These are phyloP conservation scores for Xanthoceras sorbifolium DNA, from an alignment of 345 rosid genomes.

Conservation along the genomic window DNA sequence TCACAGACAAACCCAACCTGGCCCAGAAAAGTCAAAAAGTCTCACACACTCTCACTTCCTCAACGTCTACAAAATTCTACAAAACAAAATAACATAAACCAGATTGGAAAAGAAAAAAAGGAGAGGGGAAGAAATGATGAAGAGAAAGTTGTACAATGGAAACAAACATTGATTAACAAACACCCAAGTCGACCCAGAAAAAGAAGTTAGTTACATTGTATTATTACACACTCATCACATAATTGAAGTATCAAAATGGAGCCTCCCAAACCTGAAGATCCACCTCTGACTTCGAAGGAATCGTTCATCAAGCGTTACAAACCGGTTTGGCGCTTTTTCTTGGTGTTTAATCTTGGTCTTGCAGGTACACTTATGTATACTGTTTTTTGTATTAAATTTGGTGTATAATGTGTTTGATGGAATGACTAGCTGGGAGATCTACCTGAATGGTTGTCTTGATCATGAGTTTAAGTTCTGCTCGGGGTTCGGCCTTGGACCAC, in stretches of 20 bases:
- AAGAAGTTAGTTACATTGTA: neutral
- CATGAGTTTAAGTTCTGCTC: neutral
- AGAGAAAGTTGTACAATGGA: neutral
- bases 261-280: constrained; percentile 29
- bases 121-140: neutral
- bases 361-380: constrained; percentile 44
- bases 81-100: no score
- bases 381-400: constrained; percentile 9
- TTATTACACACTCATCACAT: neutral
- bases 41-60: neutral
- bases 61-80: no score
- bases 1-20: neutral
- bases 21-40: neutral
- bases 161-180: constrained; percentile 1
- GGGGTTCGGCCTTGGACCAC: no score
- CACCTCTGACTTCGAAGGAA: constrained; percentile 33
- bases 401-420: constrained; percentile 40
- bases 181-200: neutral
- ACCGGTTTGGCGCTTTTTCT: constrained; percentile 60
- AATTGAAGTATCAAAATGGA: constrained; percentile 37
- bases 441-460: neutral
- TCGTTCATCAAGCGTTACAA: constrained; percentile 36
- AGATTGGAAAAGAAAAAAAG: no score
- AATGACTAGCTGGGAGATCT: constrained; percentile 26
- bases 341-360: constrained; percentile 72